phyloP scores from a whole-genome alignment of 164 flowering plant species.

The Akebia trifoliata region DNA sequence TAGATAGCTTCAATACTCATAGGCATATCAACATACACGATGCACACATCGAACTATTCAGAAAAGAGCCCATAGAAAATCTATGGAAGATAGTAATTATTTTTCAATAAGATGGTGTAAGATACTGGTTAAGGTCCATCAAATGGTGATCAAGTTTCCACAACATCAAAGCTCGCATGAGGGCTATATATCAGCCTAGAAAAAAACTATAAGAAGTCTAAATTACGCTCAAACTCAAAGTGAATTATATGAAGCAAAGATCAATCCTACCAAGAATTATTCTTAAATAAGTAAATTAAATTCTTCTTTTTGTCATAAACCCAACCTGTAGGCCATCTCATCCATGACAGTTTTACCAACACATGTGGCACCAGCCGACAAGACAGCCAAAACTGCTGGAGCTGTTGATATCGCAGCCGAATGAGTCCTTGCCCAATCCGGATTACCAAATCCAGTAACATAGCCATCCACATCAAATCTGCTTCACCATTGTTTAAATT shows the following conservation, averaged over 20 bases:
- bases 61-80: no score
- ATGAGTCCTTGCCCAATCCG: slow-evolving; percentile 94
- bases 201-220: not conserved
- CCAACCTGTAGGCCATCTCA: slow-evolving; percentile 96
- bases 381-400: slow-evolving; percentile 53
- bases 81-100: no score
- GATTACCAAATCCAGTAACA: slow-evolving; percentile 88
- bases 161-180: no score
- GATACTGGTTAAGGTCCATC: not conserved
- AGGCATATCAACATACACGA: not conserved
- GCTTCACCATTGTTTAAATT: slow-evolving; percentile 13
- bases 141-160: not conserved
- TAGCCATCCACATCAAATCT: slow-evolving; percentile 88
- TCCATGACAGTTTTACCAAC: slow-evolving; percentile 93
- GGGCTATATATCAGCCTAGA: no score
- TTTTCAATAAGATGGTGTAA: no score
- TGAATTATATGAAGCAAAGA: not conserved
- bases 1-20: not conserved
- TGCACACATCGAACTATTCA: no score
- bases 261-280: not conserved
- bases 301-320: not conserved
- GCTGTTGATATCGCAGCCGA: slow-evolving; percentile 60
- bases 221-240: not conserved
- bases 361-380: slow-evolving; percentile 73
- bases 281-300: not conserved